Evolutionary conservation across 371 early-diverging fungal genomes (phyloP).

Genomic region (Mortierella sp.): DNA sequence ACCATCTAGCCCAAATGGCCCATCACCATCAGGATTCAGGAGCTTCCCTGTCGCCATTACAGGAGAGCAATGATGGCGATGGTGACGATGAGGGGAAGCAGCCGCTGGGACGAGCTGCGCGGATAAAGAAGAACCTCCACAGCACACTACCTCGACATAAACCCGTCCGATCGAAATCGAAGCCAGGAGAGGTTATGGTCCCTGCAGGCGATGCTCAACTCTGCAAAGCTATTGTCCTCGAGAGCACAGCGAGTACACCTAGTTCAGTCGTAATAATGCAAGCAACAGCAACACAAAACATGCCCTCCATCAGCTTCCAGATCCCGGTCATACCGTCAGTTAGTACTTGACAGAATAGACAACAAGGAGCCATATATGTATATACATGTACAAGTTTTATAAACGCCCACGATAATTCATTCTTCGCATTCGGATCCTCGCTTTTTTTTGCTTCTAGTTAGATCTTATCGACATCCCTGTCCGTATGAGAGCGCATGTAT

Average conservation of each 20-base stretch:
- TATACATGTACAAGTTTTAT: too few relatives aligned
- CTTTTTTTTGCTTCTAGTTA: too few relatives aligned
- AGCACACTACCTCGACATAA: slow-evolving; percentile 19
- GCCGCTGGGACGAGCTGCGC: slow-evolving; percentile 26
- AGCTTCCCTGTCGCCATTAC: neutral
- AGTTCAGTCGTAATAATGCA: neutral
- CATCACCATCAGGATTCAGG: too few relatives aligned
- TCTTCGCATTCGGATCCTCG: too few relatives aligned
- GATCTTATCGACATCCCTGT: too few relatives aligned
- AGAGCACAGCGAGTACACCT: slow-evolving; percentile 1
- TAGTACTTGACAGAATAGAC: too few relatives aligned
- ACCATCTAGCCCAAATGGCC: neutral
- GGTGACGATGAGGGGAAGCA: slow-evolving; percentile 3
- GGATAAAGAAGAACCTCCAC: slow-evolving; percentile 29
- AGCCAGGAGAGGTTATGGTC: slow-evolving; percentile 26
- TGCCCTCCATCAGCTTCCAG: slow-evolving; percentile 17
- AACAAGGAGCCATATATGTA: too few relatives aligned
- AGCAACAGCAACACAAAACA: neutral
- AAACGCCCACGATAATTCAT: too few relatives aligned
- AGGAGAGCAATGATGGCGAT: slow-evolving; percentile 7
- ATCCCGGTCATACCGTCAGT: neutral
- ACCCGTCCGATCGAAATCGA: slow-evolving; percentile 9
- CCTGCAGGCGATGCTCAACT: slow-evolving; percentile 1
- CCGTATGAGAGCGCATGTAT: too few relatives aligned
- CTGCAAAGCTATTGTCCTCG: slow-evolving; percentile 14